Conservation (phyloP, 2,329 filamentous ascomycete genomes). For the Alternaria sp. region DNA sequence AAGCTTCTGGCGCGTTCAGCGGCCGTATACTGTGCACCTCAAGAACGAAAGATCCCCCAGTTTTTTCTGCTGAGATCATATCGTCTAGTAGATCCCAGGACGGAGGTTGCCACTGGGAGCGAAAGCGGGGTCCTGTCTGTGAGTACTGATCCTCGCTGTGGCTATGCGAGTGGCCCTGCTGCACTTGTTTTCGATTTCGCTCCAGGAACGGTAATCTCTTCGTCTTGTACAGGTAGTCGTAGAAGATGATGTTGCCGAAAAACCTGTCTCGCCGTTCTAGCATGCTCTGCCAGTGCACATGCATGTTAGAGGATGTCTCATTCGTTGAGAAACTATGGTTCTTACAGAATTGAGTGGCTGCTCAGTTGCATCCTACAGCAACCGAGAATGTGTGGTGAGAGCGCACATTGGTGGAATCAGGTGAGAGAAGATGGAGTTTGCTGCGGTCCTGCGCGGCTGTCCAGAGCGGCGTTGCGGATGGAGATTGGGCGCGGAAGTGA, state of each 20-base stretch:
- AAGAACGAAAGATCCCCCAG: slow-evolving; percentile 25
- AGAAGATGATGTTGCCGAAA: slow-evolving; percentile 34
- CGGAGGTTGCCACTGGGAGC: slow-evolving; percentile 31
- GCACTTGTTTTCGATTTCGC: slow-evolving; percentile 30
- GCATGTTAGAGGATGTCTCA: background rate
- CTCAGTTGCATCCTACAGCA: slow-evolving; percentile 18
- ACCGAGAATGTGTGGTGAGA: slow-evolving; percentile 1
- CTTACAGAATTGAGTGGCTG: slow-evolving; percentile 4
- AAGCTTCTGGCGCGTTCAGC: background rate
- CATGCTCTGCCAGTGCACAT: slow-evolving; percentile 28
- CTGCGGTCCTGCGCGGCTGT: background rate
- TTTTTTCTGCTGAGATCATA: slow-evolving; percentile 32
- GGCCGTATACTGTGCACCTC: slow-evolving; percentile 23
- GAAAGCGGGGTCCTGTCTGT: slow-evolving; percentile 2
- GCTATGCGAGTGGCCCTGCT: slow-evolving; percentile 17
- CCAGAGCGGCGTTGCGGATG: background rate
- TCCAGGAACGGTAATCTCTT: slow-evolving; percentile 33
- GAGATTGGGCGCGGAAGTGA: background rate
- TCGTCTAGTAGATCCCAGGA: slow-evolving; percentile 26
- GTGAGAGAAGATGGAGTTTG: background rate
- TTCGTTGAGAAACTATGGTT: background rate
- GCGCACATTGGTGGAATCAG: background rate
- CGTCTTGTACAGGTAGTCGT: slow-evolving; percentile 29
- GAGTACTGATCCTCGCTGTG: background rate
- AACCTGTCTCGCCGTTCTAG: slow-evolving; percentile 23